Conservation (phyloP, 2,329 filamentous ascomycete species). For the Magnaporthiopsis incrustans region DNA sequence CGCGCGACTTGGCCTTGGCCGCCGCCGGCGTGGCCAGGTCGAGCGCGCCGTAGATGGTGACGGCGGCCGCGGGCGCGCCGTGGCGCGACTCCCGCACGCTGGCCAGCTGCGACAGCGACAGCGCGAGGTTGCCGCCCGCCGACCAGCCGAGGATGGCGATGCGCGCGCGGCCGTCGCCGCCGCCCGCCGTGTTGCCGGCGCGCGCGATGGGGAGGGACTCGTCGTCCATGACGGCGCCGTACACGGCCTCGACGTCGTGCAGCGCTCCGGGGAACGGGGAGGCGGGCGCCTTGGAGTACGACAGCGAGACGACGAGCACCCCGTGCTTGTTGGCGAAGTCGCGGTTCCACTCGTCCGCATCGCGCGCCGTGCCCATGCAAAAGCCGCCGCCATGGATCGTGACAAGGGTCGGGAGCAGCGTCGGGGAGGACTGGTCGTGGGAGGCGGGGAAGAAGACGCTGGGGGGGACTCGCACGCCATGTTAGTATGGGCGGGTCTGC, state of each 20-base stretch:
- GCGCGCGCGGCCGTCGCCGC: conserved; percentile 22
- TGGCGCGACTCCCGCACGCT: conserved; percentile 19
- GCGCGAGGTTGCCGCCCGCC: conserved; percentile 40
- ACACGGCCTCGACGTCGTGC: conserved; percentile 37
- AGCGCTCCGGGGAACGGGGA: conserved; percentile 34
- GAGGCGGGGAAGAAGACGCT: conserved; percentile 32
- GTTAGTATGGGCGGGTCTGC: neutral
- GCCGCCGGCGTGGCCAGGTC: conserved; percentile 27
- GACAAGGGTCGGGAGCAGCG: conserved; percentile 33
- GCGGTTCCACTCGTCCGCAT: conserved; percentile 39
- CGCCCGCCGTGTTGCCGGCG: neutral
- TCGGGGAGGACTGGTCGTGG: conserved; percentile 20
- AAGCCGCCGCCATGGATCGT: conserved; percentile 46
- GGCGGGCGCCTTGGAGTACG: conserved; percentile 39
- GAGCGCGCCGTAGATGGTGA: conserved; percentile 36
- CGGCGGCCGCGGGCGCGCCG: conserved; percentile 21
- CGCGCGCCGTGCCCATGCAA: conserved; percentile 30
- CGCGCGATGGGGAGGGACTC: conserved; percentile 35
- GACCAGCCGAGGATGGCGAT: conserved; percentile 40
- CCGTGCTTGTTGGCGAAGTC: conserved; percentile 30
- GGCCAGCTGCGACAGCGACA: conserved; percentile 31
- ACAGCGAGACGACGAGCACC: conserved; percentile 37
- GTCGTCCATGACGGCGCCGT: conserved; percentile 33
- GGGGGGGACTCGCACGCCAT: neutral
- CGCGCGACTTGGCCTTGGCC: conserved; percentile 23